These are phyloP conservation scores for Tarenaya hassleriana DNA, from an alignment of 345 rosid genomes.

Conservation along the genomic window DNA sequence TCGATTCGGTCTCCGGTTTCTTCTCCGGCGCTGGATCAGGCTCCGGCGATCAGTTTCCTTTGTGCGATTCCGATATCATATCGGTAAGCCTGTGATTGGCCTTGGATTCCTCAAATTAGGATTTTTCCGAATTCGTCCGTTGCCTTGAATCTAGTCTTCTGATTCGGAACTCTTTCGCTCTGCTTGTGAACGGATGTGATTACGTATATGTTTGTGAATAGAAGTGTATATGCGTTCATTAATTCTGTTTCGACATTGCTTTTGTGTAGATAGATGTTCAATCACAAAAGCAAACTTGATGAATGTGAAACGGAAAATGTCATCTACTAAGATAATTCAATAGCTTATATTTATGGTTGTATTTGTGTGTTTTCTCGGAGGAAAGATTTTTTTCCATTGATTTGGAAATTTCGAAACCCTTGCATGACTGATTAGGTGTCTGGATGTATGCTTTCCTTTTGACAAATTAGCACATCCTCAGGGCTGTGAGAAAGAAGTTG, in stretches of 20 bases:
- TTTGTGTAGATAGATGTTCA: background rate
- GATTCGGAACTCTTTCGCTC: slow-evolving; percentile 1
- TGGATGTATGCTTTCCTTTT: no score
- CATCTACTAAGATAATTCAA: no score
- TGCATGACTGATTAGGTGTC: background rate
- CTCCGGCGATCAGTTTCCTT: slow-evolving; percentile 54
- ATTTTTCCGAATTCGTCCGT: background rate
- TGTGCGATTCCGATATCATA: slow-evolving; percentile 68
- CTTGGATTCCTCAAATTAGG: background rate
- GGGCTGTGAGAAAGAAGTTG: slow-evolving; percentile 75
- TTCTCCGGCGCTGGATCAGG: slow-evolving; percentile 41
- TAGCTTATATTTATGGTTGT: no score
- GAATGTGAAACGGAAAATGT: no score
- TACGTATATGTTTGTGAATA: no score
- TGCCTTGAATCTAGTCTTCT: background rate
- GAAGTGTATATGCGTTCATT: no score
- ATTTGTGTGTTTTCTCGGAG: no score
- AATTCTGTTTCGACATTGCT: no score
- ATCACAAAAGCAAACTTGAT: background rate
- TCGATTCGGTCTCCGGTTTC: slow-evolving; percentile 46
- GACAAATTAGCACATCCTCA: slow-evolving; percentile 23
- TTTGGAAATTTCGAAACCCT: background rate
- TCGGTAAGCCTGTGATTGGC: slow-evolving; percentile 30
- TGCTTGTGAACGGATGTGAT: no score
- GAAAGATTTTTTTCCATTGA: background rate